These are phyloP conservation scores for Juncus inflexus DNA, from an alignment of 176 grass and related monocot genomes.

Conservation along the genomic window DNA sequence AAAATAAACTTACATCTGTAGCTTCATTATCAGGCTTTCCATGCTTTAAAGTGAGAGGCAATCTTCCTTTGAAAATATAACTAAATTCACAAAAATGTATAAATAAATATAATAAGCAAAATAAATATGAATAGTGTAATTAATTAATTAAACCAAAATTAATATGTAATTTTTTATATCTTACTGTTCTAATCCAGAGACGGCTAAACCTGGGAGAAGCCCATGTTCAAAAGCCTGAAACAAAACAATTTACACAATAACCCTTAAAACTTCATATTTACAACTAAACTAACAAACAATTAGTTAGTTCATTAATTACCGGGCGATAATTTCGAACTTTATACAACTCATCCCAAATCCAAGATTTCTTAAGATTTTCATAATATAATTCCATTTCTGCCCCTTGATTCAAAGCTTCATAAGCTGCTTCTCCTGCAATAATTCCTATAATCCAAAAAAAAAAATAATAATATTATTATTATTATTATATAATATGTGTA, in stretches of 20 bases:
- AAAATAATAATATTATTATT: not conserved
- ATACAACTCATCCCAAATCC: conserved; percentile 96
- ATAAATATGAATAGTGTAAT: too few species aligned
- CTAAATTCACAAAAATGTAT: conserved; percentile 36
- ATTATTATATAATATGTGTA: not conserved
- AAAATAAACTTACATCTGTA: conserved; percentile 61
- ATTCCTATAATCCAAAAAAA: conserved; percentile 55
- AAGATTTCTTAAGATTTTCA: conserved; percentile 84
- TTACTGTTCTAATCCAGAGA: conserved; percentile 95
- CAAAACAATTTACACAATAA: conserved; percentile 15
- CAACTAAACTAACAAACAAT: not conserved
- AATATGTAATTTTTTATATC: too few species aligned
- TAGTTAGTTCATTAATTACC: conserved; percentile 40
- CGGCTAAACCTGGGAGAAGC: conserved; percentile 74
- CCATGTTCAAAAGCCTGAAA: conserved; percentile 89
- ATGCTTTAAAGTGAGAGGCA: conserved; percentile 84
- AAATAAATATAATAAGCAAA: conserved; percentile 25
- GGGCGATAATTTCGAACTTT: conserved; percentile 88
- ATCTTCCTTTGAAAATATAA: conserved; percentile 80
- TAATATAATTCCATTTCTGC: conserved; percentile 78
- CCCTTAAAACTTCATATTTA: conserved; percentile 10
- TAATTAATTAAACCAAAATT: too few species aligned
- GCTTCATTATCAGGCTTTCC: conserved; percentile 85
- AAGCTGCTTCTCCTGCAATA: conserved; percentile 79
- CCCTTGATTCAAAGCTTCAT: conserved; percentile 64